Base-by-base conservation (phyloP, 1,139 yeast species). In the Pneumocystis canis region DNA sequence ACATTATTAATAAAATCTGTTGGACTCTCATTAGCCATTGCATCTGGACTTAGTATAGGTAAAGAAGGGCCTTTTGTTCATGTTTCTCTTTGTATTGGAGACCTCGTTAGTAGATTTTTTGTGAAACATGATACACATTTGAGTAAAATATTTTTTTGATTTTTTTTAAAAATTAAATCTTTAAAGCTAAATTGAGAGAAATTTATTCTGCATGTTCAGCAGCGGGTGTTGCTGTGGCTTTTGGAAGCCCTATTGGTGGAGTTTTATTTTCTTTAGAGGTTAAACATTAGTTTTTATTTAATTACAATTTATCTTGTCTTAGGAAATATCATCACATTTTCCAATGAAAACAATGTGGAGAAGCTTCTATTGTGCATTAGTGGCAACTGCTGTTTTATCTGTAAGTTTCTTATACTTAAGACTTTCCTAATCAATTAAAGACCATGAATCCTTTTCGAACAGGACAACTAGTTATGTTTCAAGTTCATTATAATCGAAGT, bases 381-480 rank as follows among this genome's bases (percentile, higher is more conserved):
- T 89, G 1, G 97, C 97, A 0, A 94, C 92, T 0, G 82, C 89
- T 0, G 85, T 90, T 0, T 76, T 92, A 37, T 65, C 68, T 3
- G 66, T 65, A 59, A 14, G 30, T 41, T 41, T 20, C 20, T 35
- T 5, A 1, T 14, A 60, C 47, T 4, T 37, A 40, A 82, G 87
- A 37, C 30, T 37, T 53, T 6, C 30, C 32, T 31, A 9, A n/a
- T 32, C 11, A 20, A n/a, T 5, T 47, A 4, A 20, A 20, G 47
- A 47, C 31, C 0, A 78, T 90, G 69, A 87, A 94, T 70, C 97
- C 99, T 0, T 92, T 90, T 71, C 79, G 97, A 70, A 88, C 94
- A 0, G 98, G 98, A 1, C 96, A 90, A 74, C 80, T 92, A 69
- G 97, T 92, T 6, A 77, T 92, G 74, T 94, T 94, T 72, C 89